Percentiles rank a stretch among this genome's conserved stretches.
These are phyloP conservation scores for Ilyonectria sp. DNA, from an alignment of 2,329 filamentous ascomycete species.

Conservation along the genomic window DNA sequence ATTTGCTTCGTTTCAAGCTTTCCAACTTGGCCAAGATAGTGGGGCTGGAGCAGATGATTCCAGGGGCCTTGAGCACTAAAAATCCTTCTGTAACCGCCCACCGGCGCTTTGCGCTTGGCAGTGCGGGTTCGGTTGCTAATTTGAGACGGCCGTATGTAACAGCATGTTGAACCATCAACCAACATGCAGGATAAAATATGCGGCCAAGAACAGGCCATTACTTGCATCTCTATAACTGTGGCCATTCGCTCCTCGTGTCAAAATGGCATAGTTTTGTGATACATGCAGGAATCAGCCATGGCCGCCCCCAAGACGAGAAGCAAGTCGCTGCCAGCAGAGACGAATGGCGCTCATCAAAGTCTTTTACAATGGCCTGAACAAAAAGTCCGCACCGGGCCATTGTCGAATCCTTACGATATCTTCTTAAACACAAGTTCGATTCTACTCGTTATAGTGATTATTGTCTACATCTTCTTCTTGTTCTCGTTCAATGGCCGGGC, in stretches of 20 bases:
- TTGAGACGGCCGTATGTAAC: neutral
- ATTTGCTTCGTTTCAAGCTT: neutral
- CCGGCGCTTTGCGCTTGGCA: neutral
- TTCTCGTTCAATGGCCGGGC: conserved; percentile 10
- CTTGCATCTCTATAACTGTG: conserved; percentile 2
- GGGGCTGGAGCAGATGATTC: neutral
- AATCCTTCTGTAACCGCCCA: neutral
- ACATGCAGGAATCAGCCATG: conserved; percentile 5
- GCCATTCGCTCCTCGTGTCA: neutral
- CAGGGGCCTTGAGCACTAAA: conserved; percentile 1
- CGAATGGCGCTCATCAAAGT: neutral
- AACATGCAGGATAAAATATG: conserved; percentile 15
- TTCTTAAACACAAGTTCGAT: conserved; percentile 12
- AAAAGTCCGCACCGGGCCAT: accelerated
- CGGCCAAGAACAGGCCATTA: neutral
- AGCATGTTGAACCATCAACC: conserved; percentile 7
- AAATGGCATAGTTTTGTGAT: too few species aligned
- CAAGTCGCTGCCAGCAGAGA: neutral
- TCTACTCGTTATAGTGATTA: conserved; percentile 9
- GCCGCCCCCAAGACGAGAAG: neutral
- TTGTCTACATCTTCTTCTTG: conserved; percentile 22
- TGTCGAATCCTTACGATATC: neutral
- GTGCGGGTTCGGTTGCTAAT: neutral
- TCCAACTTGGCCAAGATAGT: neutral
- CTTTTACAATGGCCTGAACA: conserved; percentile 12